Conservation (phyloP, 139 green algal species). For the Ettlia oleoabundans region DNA sequence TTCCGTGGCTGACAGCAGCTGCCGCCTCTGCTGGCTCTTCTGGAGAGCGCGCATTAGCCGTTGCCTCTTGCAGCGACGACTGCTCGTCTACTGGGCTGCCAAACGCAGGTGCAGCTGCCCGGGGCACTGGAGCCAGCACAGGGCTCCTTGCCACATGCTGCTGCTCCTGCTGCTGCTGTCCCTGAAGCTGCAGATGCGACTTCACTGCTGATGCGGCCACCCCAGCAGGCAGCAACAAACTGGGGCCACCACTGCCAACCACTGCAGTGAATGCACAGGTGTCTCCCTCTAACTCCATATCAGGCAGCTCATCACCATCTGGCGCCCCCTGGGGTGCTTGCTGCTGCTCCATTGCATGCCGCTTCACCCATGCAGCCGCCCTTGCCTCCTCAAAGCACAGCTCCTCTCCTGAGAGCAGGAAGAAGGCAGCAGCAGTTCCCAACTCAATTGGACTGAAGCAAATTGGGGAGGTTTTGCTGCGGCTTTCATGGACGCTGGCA, state of each 20-base stretch:
- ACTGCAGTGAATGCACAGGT: slow-evolving; percentile 11
- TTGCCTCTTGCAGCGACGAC: neutral
- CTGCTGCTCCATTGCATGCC: neutral
- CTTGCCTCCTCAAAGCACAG: slow-evolving; percentile 79
- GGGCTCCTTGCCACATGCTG: neutral
- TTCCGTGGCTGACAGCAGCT: neutral
- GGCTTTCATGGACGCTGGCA: too few species aligned
- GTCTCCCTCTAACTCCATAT: slow-evolving; percentile 8
- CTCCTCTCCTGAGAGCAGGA: slow-evolving; percentile 57
- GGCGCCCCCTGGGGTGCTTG: neutral
- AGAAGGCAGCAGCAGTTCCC: neutral
- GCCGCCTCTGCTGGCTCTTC: too few species aligned
- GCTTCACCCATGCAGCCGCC: slow-evolving; percentile 45
- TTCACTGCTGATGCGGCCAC: neutral
- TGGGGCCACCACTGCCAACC: too few species aligned
- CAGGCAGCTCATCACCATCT: neutral
- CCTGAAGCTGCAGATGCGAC: neutral
- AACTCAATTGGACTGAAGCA: too few species aligned
- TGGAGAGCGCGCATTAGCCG: too few species aligned
- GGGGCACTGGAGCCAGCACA: neutral
- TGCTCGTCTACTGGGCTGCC: slow-evolving; percentile 6
- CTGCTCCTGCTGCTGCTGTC: neutral
- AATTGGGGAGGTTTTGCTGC: too few species aligned
- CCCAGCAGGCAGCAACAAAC: neutral
- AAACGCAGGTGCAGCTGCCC: neutral